Evolutionary conservation across 1,284 basidiomycete genomes (phyloP), one percentile per base, ranked within the genome.

Genomic region (Puccinia polysora): DNA sequence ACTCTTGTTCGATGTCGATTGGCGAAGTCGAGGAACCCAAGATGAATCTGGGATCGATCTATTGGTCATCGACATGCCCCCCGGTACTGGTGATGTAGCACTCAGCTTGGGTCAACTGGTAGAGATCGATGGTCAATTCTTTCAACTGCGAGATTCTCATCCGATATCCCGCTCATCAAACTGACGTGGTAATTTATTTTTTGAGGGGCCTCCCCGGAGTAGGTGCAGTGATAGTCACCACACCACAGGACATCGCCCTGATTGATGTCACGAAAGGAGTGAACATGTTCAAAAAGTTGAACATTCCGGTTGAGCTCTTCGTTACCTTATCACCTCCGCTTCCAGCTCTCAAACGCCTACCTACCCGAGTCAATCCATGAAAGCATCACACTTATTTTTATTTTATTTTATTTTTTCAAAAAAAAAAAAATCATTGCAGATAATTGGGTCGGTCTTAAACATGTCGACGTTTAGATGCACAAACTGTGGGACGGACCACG

Each of bases 61-160:
- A 0, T 83, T 98, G 10, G 90, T 98, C 10, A 84, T 98, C 58
- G 96, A 98, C 80, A 93, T 97, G 88, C 95, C 95, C 0, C 95
- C 95, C 0, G 95, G 96, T 0, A 98, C 95, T 0, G 95, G 95
- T 0, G 95, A 98, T 78, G 92, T 98, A 0, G 91, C 91, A 8
- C 84, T 98, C 56, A 94, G 90, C 12, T 83, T 98, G 0, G 91
- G 91, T 0, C 96, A 98, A 78, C 84, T 97, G 4, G 91, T 96
- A 0, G 81, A 84, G 14, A 89, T 95, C 0, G 87, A 95, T 77
- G 91, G 92, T 91, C n/a, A 65, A 36, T 83, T 76, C 28, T 15
- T 30, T n/a, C 28, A 28, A 18, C 10, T 43, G 18, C n/a, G 45
- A 20, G 5, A 62, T 23, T 0, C n/a, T 7, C 23, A 12, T 23